Conservation (phyloP, 352 stramenopile genomes). For the Globisporangium parvum region DNA sequence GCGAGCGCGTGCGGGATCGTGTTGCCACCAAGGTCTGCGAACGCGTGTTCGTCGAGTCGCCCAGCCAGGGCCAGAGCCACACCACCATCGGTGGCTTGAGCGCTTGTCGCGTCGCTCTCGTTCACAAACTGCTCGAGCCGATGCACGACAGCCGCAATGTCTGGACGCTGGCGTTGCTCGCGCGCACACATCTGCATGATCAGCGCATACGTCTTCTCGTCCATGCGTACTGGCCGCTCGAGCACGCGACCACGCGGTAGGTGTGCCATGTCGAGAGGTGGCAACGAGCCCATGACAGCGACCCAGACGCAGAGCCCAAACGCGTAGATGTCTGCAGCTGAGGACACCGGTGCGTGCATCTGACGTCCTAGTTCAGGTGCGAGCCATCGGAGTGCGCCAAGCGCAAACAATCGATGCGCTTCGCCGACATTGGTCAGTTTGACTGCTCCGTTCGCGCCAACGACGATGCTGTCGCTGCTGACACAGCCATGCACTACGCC, state of each 20-base stretch:
- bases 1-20: not conserved
- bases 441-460: slow-evolving; percentile 6
- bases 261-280: not conserved
- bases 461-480: slow-evolving; percentile 2
- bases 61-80: not conserved
- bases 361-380: too few relatives aligned
- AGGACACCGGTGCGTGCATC: too few relatives aligned
- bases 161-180: not conserved
- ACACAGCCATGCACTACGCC: slow-evolving; percentile 18
- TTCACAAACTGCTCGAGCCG: slow-evolving; percentile 2
- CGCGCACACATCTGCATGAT: not conserved
- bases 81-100: too few relatives aligned
- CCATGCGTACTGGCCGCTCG: not conserved
- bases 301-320: slow-evolving; percentile 18
- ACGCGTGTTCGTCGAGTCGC: slow-evolving; percentile 1
- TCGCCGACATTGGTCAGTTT: slow-evolving; percentile 12
- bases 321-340: slow-evolving; percentile 25
- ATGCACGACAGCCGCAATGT: not conserved
- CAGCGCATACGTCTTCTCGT: slow-evolving; percentile 1
- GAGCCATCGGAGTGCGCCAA: not conserved
- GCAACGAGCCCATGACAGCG: slow-evolving; percentile 2
- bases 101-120: not conserved
- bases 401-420: too few relatives aligned
- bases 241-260: too few relatives aligned
- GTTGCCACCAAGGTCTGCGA: slow-evolving; percentile 1